phyloP scores from a whole-genome alignment of 805 yeast species.

The Candida dendrica region DNA sequence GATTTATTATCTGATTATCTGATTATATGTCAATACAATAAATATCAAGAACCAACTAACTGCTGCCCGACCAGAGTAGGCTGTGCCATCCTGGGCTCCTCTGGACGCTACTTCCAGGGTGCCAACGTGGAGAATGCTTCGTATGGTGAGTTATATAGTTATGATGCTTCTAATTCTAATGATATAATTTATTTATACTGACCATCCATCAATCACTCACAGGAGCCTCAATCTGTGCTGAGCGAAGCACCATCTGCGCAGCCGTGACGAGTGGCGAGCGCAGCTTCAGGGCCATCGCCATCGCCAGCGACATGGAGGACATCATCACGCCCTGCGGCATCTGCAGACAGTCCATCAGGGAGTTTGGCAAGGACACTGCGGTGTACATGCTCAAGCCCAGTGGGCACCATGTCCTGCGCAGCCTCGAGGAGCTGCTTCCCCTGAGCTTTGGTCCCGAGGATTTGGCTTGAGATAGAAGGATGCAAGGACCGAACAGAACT shows the following conservation, averaged over 20 bases:
- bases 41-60: too few species aligned
- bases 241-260: constrained; percentile 54
- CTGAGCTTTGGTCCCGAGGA: constrained; percentile 78
- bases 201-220: too few species aligned
- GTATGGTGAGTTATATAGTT: constrained; percentile 57
- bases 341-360: constrained; percentile 85
- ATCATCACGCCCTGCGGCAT: constrained; percentile 89
- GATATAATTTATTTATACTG: too few species aligned
- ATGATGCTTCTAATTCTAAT: too few species aligned
- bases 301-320: constrained; percentile 50
- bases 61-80: constrained; percentile 54
- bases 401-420: constrained; percentile 39
- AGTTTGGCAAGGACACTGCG: constrained; percentile 56
- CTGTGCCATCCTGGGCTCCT: constrained; percentile 52
- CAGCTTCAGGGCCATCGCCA: constrained; percentile 53
- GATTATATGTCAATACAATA: too few species aligned
- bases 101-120: constrained; percentile 50
- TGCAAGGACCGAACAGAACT: too few species aligned
- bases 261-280: constrained; percentile 42
- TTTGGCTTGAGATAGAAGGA: background rate
- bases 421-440: constrained; percentile 66
- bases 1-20: too few species aligned
- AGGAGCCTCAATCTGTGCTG: constrained; percentile 69
- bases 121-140: constrained; percentile 94
- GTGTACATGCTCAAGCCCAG: constrained; percentile 61